These are phyloP conservation scores for Penicillium janthinellum DNA, from an alignment of 2,329 filamentous ascomycete genomes.

Conservation along the genomic window DNA sequence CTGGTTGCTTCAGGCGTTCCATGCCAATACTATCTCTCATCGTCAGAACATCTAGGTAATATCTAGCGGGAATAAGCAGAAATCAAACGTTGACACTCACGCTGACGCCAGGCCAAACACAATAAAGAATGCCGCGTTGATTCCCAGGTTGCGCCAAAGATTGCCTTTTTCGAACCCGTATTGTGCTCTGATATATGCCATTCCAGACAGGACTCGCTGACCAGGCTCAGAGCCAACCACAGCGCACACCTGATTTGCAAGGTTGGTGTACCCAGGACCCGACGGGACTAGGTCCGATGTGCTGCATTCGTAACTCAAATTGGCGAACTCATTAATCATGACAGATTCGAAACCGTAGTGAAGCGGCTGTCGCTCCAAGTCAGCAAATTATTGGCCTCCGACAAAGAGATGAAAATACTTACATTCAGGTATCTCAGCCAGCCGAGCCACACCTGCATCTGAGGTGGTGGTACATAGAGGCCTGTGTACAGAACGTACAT, in stretches of 20 bases:
- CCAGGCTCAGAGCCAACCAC: not conserved
- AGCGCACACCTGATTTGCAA: not conserved
- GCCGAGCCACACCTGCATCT: conserved; percentile 70
- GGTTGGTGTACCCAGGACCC: not conserved
- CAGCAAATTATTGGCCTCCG: not conserved
- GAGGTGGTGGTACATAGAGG: conserved; percentile 73
- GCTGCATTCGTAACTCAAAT: not conserved
- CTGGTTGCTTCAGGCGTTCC: not conserved
- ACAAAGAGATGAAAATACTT: too few relatives aligned
- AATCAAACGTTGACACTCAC: not conserved
- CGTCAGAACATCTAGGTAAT: not conserved
- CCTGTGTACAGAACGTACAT: conserved; percentile 76
- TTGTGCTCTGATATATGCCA: not conserved
- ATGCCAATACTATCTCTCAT: not conserved
- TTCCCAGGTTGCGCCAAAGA: not conserved
- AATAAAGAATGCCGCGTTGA: not conserved
- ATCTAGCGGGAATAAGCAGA: too few relatives aligned
- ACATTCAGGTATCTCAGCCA: conserved; percentile 73
- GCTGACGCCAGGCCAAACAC: not conserved
- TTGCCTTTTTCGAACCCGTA: not conserved
- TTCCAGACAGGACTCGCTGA: not conserved
- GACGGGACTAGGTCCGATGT: not conserved
- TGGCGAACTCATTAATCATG: not conserved
- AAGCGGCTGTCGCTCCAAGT: not conserved
- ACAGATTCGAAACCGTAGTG: not conserved